Evolutionary conservation across 108 stramenopile genomes (phyloP).

Genomic region (Fistulifera pelliculosa): DNA sequence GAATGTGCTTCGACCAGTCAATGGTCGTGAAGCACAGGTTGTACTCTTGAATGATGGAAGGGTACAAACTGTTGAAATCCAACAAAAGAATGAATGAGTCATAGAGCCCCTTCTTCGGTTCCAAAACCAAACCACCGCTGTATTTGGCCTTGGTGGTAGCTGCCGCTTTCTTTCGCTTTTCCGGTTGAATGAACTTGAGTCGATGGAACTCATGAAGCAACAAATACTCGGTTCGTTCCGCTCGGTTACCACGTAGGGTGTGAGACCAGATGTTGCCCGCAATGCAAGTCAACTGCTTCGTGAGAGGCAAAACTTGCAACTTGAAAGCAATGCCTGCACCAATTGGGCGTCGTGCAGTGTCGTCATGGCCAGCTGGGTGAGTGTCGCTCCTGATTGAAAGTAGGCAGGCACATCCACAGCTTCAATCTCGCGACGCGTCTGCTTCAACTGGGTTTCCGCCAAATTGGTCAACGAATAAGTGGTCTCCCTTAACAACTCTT

Average conservation of each 20-base stretch:
- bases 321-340: slow-evolving; percentile 88
- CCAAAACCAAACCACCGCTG: slow-evolving; percentile 96
- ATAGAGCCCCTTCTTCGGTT: slow-evolving; percentile 99
- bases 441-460: slow-evolving; percentile 75
- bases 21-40: slow-evolving; percentile 99
- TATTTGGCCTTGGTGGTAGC: slow-evolving; percentile 70
- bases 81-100: slow-evolving; percentile 97
- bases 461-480: slow-evolving; percentile 89
- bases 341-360: slow-evolving; percentile 88
- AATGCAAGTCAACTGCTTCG: slow-evolving; percentile 94
- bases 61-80: slow-evolving; percentile 99
- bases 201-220: slow-evolving; percentile 98
- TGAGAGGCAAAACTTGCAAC: slow-evolving; percentile 93
- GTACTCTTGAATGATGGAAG: slow-evolving; percentile 99
- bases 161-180: slow-evolving; percentile 64
- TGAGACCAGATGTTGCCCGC: slow-evolving; percentile 95
- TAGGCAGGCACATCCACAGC: slow-evolving; percentile 87
- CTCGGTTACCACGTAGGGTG: slow-evolving; percentile 93
- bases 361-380: slow-evolving; percentile 81
- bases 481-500: slow-evolving; percentile 92
- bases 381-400: slow-evolving; percentile 55
- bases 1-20: slow-evolving; percentile 68
- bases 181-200: slow-evolving; percentile 90
- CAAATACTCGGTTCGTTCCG: slow-evolving; percentile 98
- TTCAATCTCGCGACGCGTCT: slow-evolving; percentile 75